Base-by-base conservation (phyloP, 2,329 filamentous ascomycete species). In the Paraconiothyrium sp. region DNA sequence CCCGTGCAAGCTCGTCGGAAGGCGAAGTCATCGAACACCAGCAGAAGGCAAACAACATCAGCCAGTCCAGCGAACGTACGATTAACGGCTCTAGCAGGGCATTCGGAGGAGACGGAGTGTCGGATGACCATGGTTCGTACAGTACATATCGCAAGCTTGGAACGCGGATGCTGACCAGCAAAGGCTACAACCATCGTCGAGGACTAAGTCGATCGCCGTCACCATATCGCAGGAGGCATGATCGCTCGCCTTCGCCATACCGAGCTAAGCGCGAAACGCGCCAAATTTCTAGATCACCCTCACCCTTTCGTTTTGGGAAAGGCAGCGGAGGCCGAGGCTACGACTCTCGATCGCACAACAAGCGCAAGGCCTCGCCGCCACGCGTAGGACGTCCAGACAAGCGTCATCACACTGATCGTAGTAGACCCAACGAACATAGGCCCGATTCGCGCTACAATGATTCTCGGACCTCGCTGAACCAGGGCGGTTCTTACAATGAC, bases 401-500 rank as follows among this genome's bases (percentile, higher is more conserved):
- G 80, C 86, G 91, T 67, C 78, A 84, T 54, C 65, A 71, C 60
- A 67, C 67, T 67, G 71, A 75, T 70, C 69, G 66, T 56, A 63
- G 60, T 58, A 73, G 73, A 78, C 74, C 82, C 83, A 63, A 78
- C 84, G 89, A 91, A 69, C 79, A 85, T 44, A 84, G 89, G 72
- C 87, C 87, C 75, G 88, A 86, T 69, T 81, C 85, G 37, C 86
- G 86, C 69, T 88, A 90, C 81, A 88, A 91, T 73, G 84, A 88
- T 58, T 55, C 55, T 54, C 48, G 63, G 20, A 34, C 44, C 14
- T 60, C 49, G 6, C 60, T 55, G 6, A 4, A 30, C 4, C 47
- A 54, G 35, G 44, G 55, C 37, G 57, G 54, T 35, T 55, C 61
- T 46, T 60, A 34, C 22, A 70, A 57, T 51, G 66, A 69, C 49